Conservation (phyloP, 208 protist genomes). For the Crithidia thermophila region DNA sequence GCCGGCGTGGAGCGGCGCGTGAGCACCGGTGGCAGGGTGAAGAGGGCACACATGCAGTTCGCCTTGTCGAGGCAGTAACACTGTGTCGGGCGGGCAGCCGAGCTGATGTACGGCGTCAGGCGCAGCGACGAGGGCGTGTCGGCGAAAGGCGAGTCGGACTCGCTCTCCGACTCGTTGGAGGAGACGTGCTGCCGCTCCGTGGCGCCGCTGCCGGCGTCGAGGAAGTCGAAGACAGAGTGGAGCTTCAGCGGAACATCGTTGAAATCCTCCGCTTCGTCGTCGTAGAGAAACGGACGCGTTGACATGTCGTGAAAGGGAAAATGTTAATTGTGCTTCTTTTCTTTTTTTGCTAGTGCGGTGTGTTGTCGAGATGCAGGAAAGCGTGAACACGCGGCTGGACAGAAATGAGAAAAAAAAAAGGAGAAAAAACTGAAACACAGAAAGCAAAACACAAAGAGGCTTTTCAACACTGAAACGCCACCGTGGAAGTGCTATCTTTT, state of each 20-base stretch:
- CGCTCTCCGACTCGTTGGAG: constrained; percentile 23
- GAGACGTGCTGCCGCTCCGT: constrained; percentile 22
- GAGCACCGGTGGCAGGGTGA: constrained; percentile 24
- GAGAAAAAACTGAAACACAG: too few relatives aligned
- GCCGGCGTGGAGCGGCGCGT: not conserved
- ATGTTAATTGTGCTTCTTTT: not conserved
- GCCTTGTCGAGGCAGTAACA: constrained; percentile 35
- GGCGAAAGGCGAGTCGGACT: not conserved
- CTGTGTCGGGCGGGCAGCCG: not conserved
- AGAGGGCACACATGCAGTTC: constrained; percentile 21
- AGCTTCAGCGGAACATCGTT: constrained; percentile 26
- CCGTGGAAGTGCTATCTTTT: too few relatives aligned
- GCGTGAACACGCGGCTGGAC: too few relatives aligned
- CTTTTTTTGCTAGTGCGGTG: too few relatives aligned
- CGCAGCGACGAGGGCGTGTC: constrained; percentile 10
- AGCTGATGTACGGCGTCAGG: constrained; percentile 2
- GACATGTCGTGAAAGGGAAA: too few relatives aligned
- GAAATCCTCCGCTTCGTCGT: constrained; percentile 27
- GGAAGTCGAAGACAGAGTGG: constrained; percentile 24
- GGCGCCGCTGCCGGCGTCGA: constrained; percentile 7
- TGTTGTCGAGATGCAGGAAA: too few relatives aligned
- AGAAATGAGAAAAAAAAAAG: too few relatives aligned
- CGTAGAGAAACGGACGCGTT: constrained; percentile 7
- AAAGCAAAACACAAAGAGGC: too few relatives aligned
- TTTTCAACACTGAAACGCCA: too few relatives aligned